Evolutionary conservation across 768 basidiomycete genomes (phyloP).

Genomic region (Podaxis sp.): DNA sequence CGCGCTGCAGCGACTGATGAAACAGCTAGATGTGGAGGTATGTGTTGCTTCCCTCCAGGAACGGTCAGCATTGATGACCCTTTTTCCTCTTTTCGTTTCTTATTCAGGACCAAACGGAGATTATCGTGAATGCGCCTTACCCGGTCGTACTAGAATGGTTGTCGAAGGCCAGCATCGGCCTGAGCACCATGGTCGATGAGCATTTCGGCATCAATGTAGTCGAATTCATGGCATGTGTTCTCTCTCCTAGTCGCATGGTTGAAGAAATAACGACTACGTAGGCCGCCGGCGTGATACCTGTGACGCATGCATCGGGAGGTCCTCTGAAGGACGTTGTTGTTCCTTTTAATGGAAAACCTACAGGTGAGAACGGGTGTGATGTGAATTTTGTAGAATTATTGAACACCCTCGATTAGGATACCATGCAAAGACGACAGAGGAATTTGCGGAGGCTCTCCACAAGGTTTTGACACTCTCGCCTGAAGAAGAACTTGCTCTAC

Average conservation of each 20-base stretch:
- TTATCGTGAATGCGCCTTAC: slow-evolving; percentile 84
- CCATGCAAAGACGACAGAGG: slow-evolving; percentile 67
- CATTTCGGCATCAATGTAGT: slow-evolving; percentile 99
- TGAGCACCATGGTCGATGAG: slow-evolving; percentile 98
- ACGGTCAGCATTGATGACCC: not conserved
- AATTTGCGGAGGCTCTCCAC: slow-evolving; percentile 70
- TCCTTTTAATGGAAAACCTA: slow-evolving; percentile 67
- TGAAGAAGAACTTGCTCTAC: slow-evolving; percentile 58
- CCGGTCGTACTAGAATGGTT: slow-evolving; percentile 69
- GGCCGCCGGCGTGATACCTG: slow-evolving; percentile 93
- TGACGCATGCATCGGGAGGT: slow-evolving; percentile 91
- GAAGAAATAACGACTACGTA: slow-evolving; percentile 30
- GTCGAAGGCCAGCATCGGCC: slow-evolving; percentile 73
- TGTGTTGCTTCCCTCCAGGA: not conserved
- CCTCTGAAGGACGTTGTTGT: slow-evolving; percentile 91
- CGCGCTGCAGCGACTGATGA: slow-evolving; percentile 55
- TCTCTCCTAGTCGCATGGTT: not conserved
- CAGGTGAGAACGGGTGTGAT: slow-evolving; percentile 42
- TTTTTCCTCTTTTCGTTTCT: slow-evolving; percentile 1
- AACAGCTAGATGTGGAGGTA: slow-evolving; percentile 66
- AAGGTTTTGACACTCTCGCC: slow-evolving; percentile 56
- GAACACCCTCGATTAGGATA: slow-evolving; percentile 48
- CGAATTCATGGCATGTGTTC: slow-evolving; percentile 85
- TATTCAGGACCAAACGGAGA: slow-evolving; percentile 64
- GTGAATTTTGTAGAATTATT: not conserved